A percentile compares a stretch with the other conserved stretches of the same genome.
These are phyloP conservation scores for Dactylorhiza incarnata DNA, from an alignment of 106 monocot species.

Conservation along the genomic window DNA sequence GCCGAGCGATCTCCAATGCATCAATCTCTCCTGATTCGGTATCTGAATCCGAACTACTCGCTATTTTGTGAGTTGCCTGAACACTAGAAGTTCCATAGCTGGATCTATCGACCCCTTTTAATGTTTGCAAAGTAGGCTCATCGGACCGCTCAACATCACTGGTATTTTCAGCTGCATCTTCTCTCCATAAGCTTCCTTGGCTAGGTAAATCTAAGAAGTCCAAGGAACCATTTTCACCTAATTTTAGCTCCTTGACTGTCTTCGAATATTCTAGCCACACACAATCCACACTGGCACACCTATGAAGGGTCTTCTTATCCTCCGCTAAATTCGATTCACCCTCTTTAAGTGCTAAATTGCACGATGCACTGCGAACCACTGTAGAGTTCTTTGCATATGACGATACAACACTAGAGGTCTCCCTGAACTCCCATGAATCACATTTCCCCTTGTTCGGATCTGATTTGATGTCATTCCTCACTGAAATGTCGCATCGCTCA, in stretches of 20 bases:
- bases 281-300: not conserved
- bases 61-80: not conserved
- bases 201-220: not conserved
- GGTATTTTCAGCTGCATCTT: conserved; percentile 5
- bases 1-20: conserved; percentile 58
- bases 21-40: conserved; percentile 56
- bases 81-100: not conserved
- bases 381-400: conserved; percentile 3
- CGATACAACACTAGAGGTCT: conserved; percentile 9
- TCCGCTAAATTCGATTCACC: not conserved
- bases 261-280: not conserved
- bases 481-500: conserved; percentile 15
- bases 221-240: conserved; percentile 1
- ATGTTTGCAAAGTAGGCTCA: not conserved
- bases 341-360: not conserved
- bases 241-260: conserved; percentile 3
- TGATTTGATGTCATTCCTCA: conserved; percentile 5
- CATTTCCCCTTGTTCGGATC: conserved; percentile 18
- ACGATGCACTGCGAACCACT: conserved; percentile 6
- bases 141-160: not conserved
- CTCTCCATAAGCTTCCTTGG: conserved; percentile 2
- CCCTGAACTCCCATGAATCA: not conserved
- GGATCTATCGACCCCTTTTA: not conserved
- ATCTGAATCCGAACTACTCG: conserved; percentile 20
- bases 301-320: not conserved